Evolutionary conservation across 495 filamentous ascomycete species (phyloP).

Genomic region (Hypoxylon intermedium): DNA sequence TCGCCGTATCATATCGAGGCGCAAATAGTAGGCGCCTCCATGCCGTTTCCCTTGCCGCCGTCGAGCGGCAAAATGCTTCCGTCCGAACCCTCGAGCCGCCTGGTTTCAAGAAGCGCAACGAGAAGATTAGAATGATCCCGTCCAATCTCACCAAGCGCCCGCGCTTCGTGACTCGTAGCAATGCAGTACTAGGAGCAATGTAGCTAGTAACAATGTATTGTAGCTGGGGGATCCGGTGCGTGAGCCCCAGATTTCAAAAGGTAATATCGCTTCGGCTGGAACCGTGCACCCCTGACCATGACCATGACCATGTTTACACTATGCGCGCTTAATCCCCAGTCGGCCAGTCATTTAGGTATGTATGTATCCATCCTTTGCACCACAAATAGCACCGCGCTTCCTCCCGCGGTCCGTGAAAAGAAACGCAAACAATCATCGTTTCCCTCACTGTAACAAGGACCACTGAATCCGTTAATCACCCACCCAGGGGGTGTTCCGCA

Average conservation of each 20-base stretch:
- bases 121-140: neutral
- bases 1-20: slow-evolving; percentile 22
- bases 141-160: slow-evolving; percentile 26
- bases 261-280: neutral
- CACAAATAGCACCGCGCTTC: slow-evolving; percentile 24
- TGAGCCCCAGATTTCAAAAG: slow-evolving; percentile 18
- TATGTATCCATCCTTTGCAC: neutral
- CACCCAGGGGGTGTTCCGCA: neutral
- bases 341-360: slow-evolving; percentile 8
- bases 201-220: no score
- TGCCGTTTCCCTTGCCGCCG: neutral
- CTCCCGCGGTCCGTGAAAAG: slow-evolving; percentile 19
- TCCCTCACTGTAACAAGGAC: no score
- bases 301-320: no score
- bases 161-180: slow-evolving; percentile 1
- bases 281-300: slow-evolving; percentile 6
- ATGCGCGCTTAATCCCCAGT: slow-evolving; percentile 20
- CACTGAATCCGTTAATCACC: neutral
- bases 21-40: neutral
- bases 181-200: neutral
- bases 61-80: slow-evolving; percentile 9
- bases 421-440: neutral
- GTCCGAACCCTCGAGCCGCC: slow-evolving; percentile 19
- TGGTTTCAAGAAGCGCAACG: slow-evolving; percentile 35
- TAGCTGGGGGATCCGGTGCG: no score